phyloP scores from a whole-genome alignment of 106 monocot genomes.

The Phalaenopsis aphrodite region DNA sequence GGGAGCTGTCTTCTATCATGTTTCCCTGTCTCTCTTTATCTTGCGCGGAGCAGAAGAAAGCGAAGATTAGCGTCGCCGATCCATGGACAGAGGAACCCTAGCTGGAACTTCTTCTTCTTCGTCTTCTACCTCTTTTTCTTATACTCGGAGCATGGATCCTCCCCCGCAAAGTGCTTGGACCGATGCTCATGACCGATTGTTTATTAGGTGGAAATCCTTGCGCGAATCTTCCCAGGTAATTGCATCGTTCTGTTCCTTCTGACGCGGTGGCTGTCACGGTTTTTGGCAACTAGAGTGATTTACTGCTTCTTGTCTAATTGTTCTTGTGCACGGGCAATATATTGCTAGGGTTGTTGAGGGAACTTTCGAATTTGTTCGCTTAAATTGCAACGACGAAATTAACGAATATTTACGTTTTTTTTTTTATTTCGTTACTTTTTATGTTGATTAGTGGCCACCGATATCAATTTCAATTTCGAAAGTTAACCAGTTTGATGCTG shows the following conservation, averaged over 20 bases:
- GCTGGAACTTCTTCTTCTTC: slow-evolving; percentile 7
- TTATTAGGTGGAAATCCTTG: slow-evolving; percentile 24
- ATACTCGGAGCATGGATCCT: slow-evolving; percentile 22
- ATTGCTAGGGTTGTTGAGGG: background rate
- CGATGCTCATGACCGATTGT: slow-evolving; percentile 23
- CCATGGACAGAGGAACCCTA: slow-evolving; percentile 8
- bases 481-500: slow-evolving; percentile 97
- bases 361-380: background rate
- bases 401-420: background rate
- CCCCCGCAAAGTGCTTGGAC: slow-evolving; percentile 43
- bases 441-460: slow-evolving; percentile 12
- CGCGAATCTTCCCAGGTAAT: slow-evolving; percentile 34
- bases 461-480: slow-evolving; percentile 74
- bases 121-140: slow-evolving; percentile 12
- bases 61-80: background rate
- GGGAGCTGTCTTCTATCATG: background rate
- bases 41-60: background rate
- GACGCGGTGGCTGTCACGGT: background rate
- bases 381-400: background rate
- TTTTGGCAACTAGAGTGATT: background rate
- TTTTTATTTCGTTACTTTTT: background rate
- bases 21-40: background rate
- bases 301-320: background rate
- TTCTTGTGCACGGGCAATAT: background rate
- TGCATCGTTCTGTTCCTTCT: background rate